A percentile compares a stretch with the other conserved stretches of the same genome.
Evolutionary conservation across 2,329 filamentous ascomycete species (phyloP).

Genomic region (Diplocarpon mali): DNA sequence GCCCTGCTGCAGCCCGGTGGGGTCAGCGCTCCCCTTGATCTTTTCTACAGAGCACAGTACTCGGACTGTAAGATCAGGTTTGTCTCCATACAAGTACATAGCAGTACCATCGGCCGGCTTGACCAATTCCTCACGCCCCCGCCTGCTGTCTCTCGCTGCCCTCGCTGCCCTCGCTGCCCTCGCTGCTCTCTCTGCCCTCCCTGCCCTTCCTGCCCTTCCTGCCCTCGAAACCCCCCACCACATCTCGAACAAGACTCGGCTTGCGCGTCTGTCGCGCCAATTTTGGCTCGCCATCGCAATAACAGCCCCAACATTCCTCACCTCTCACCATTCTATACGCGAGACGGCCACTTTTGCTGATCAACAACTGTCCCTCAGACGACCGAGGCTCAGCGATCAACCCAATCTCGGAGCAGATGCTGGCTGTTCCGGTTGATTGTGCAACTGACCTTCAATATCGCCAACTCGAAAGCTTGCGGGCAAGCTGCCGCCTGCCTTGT

Average conservation of each 20-base stretch:
- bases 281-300: conserved; percentile 7
- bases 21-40: conserved; percentile 16
- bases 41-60: neutral
- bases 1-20: conserved; percentile 16
- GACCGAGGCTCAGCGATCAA: conserved; percentile 7
- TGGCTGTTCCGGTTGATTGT: conserved; percentile 6
- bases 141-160: too few species aligned
- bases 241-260: conserved; percentile 11
- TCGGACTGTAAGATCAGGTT: conserved; percentile 20
- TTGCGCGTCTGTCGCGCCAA: conserved; percentile 19
- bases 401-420: conserved; percentile 4
- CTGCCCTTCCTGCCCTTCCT: too few species aligned
- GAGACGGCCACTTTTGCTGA: conserved; percentile 2
- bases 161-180: too few species aligned
- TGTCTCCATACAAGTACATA: conserved; percentile 10
- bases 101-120: conserved; percentile 14
- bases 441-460: conserved; percentile 7
- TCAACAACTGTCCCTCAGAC: conserved; percentile 2
- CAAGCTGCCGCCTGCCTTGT: conserved; percentile 17
- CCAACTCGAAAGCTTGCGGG: conserved; percentile 21
- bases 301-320: conserved; percentile 13
- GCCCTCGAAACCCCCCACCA: too few species aligned
- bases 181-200: too few species aligned
- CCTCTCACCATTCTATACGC: neutral
- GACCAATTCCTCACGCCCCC: conserved; percentile 10